phyloP scores from a whole-genome alignment of 2,329 filamentous ascomycete genomes.

The Aspergillus fructus region DNA sequence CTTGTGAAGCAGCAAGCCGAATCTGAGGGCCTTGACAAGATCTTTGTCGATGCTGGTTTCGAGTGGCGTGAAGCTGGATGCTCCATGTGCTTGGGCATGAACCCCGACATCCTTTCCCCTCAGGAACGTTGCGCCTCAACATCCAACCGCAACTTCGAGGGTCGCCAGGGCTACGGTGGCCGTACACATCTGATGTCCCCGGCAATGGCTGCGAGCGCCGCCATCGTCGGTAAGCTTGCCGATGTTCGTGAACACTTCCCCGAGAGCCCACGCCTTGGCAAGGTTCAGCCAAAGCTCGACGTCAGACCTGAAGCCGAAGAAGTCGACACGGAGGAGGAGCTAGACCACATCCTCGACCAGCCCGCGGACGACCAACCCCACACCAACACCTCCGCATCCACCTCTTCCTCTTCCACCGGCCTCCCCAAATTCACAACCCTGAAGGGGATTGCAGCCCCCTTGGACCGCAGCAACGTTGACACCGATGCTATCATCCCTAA shows the following conservation, averaged over 20 bases:
- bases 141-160: conserved; percentile 96
- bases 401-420: conserved; percentile 53
- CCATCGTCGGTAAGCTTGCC: conserved; percentile 83
- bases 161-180: conserved; percentile 86
- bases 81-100: conserved; percentile 99
- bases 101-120: conserved; percentile 92
- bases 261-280: conserved; percentile 43
- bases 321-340: conserved; percentile 60
- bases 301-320: conserved; percentile 62
- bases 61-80: conserved; percentile 98
- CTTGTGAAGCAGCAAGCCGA: conserved; percentile 92
- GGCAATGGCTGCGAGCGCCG: conserved; percentile 91
- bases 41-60: conserved; percentile 88
- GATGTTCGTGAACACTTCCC: conserved; percentile 79
- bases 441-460: conserved; percentile 81
- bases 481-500: conserved; percentile 99
- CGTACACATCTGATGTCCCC: conserved; percentile 96
- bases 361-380: conserved; percentile 64
- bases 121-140: conserved; percentile 93
- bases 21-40: conserved; percentile 85
- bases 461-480: conserved; percentile 89
- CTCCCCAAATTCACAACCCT: conserved; percentile 81
- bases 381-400: conserved; percentile 56
- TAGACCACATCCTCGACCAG: conserved; percentile 62
- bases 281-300: conserved; percentile 58